phyloP scores from a whole-genome alignment of 192 early-diverging fungal genomes.

The Blastocladiella britannica region DNA sequence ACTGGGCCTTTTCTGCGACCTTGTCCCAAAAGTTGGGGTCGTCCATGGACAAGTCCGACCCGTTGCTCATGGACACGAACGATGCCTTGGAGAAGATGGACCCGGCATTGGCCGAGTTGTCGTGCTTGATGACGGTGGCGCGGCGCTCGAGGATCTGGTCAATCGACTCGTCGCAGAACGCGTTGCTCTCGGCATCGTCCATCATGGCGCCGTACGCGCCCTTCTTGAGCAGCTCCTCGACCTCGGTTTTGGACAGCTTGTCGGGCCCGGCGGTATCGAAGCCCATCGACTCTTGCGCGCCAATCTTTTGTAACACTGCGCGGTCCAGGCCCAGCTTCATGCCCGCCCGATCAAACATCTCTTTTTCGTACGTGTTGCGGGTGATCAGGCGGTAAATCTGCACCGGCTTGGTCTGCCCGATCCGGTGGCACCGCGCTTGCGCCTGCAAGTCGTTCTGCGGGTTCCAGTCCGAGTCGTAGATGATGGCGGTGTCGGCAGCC shows the following conservation, averaged over 20 bases:
- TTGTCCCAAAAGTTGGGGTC: slow-evolving; percentile 85
- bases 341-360: slow-evolving; percentile 75
- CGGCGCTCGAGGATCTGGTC: slow-evolving; percentile 60
- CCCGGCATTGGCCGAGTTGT: slow-evolving; percentile 32
- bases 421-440: slow-evolving; percentile 59
- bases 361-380: slow-evolving; percentile 64
- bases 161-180: slow-evolving; percentile 74
- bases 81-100: slow-evolving; percentile 78
- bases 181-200: slow-evolving; percentile 51
- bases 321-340: slow-evolving; percentile 67
- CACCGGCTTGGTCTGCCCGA: slow-evolving; percentile 71
- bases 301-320: slow-evolving; percentile 54
- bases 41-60: slow-evolving; percentile 46
- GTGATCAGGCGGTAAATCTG: slow-evolving; percentile 56
- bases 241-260: slow-evolving; percentile 47
- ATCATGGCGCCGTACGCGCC: slow-evolving; percentile 72
- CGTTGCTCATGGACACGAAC: slow-evolving; percentile 27
- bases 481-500: slow-evolving; percentile 68
- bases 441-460: slow-evolving; percentile 80
- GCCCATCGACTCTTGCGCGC: slow-evolving; percentile 22
- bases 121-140: slow-evolving; percentile 56
- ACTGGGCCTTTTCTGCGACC: slow-evolving; percentile 51
- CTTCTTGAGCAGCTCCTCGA: slow-evolving; percentile 69
- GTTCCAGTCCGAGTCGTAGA: slow-evolving; percentile 78
- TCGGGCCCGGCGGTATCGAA: slow-evolving; percentile 17